Evolutionary conservation across 2,329 filamentous ascomycete genomes (phyloP).

Genomic region (Aspergillus fructus): DNA sequence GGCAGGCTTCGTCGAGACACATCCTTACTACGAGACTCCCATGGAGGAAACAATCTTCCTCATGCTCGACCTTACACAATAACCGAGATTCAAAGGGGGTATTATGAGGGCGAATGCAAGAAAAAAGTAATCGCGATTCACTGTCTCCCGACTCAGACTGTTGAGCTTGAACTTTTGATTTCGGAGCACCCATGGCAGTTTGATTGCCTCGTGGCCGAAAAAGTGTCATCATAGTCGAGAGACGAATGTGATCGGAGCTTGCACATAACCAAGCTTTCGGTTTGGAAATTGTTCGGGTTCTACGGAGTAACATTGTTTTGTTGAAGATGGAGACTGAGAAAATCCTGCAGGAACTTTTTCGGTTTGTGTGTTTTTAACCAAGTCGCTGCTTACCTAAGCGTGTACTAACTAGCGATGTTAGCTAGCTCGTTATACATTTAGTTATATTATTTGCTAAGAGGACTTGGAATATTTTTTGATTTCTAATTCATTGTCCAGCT

Average conservation of each 20-base stretch:
- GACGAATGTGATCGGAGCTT: not conserved
- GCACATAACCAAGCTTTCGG: constrained; percentile 7
- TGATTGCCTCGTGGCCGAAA: constrained; percentile 24
- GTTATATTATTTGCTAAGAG: too few species aligned
- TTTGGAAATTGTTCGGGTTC: not conserved
- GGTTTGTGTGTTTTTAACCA: not conserved
- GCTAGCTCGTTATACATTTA: too few species aligned
- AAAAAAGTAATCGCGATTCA: not conserved
- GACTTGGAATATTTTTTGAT: too few species aligned
- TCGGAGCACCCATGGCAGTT: constrained; percentile 23
- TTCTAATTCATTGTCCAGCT: too few species aligned
- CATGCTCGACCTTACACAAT: constrained; percentile 27
- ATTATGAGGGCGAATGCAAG: not conserved
- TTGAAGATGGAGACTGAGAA: not conserved
- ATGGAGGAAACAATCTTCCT: constrained; percentile 56
- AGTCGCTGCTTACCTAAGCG: not conserved
- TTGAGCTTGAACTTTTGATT: constrained; percentile 32
- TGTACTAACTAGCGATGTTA: too few species aligned
- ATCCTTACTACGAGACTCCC: constrained; percentile 57
- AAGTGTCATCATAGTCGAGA: constrained; percentile 27
- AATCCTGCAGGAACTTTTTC: not conserved
- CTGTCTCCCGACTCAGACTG: constrained; percentile 30
- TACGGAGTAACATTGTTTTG: not conserved
- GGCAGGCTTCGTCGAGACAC: constrained; percentile 53
- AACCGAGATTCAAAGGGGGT: not conserved